phyloP scores from a whole-genome alignment of 2,329 filamentous ascomycete species.

The Sphaerulina populicola region DNA sequence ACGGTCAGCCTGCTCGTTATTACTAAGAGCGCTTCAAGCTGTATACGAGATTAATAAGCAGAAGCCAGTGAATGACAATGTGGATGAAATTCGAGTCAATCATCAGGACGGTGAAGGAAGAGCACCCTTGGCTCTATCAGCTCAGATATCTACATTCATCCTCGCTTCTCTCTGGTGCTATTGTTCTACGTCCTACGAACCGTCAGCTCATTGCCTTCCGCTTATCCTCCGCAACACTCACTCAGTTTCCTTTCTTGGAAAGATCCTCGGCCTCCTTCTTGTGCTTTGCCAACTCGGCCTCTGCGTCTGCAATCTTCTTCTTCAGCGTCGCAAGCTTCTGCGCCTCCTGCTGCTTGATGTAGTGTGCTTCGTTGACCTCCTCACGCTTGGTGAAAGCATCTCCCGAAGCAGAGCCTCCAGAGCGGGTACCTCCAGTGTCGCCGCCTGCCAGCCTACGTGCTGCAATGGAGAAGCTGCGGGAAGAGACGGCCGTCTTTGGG shows the following conservation, averaged over 20 bases:
- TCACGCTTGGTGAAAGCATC: conserved; percentile 92
- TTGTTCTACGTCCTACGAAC: background rate
- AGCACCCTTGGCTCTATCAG: background rate
- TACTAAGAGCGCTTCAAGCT: no score
- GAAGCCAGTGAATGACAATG: no score
- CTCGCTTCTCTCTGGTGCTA: background rate
- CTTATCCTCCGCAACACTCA: background rate
- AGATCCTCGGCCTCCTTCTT: conserved; percentile 25
- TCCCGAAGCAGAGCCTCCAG: conserved; percentile 46
- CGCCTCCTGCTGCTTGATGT: conserved; percentile 79
- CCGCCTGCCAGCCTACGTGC: conserved; percentile 39
- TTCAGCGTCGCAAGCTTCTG: conserved; percentile 55
- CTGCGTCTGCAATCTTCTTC: conserved; percentile 31
- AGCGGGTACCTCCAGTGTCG: conserved; percentile 37
- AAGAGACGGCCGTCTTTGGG: conserved; percentile 31
- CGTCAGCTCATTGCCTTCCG: background rate
- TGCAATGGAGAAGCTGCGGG: conserved; percentile 37
- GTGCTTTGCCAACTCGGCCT: conserved; percentile 28
- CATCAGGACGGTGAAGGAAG: background rate
- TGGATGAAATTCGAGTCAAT: background rate
- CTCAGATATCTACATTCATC: conserved; percentile 2
- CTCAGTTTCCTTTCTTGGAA: conserved; percentile 5
- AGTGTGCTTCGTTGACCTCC: conserved; percentile 73
- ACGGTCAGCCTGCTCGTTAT: no score
- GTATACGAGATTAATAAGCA: no score